Evolutionary conservation across 2,329 filamentous ascomycete genomes (phyloP), one percentile per base, ranked within the genome.

Genomic region (Endocalyx cinctus): DNA sequence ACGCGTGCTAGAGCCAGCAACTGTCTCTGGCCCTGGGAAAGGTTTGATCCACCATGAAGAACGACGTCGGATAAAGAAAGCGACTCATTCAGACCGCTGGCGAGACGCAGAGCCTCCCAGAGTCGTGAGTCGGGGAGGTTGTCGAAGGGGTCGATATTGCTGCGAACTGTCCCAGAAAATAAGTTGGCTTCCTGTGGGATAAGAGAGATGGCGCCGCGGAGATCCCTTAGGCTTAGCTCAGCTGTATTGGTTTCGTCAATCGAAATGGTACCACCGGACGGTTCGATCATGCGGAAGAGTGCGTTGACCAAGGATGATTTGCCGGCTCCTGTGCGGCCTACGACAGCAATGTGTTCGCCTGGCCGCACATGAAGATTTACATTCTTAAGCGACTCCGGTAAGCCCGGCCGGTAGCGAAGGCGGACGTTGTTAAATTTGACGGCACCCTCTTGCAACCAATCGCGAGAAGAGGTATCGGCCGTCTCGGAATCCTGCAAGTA

Each of bases 141-240:
- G 4, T 68, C 68, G 58, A 87, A 86, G 0, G 83, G 83, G 57
- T 87, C 83, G 3, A 87, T 69, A 48, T 87, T 87, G 55, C 68
- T 81, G 37, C 82, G 70, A 33, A 86, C 77, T 0, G 81, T 86
- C 38, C 82, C 82, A 0, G 76, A 80, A 58, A 86, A 86, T 1
- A 86, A 63, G 0, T 80, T 84, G 41, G 77, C 81, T 53, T 87
- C 83, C 62, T 87, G 82, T 29, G 83, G 82, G 32, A 87, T 82
- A 60, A 87, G 86, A 8, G 84, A 84, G 42, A 88, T 84, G 20
- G 77, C 75, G 55, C 84, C 77, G 26, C 83, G 76, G 49, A 87
- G 62, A 58, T 85, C 81, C 47, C 79, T 77, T 13, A 87, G 66
- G 10, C 82, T 82, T 37, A 87, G 84, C 29, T 70, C 63, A 16